A percentile compares a stretch with the other conserved stretches of the same genome.
Conservation (phyloP, 2,329 filamentous ascomycete genomes). For the Neonectria punicea region DNA sequence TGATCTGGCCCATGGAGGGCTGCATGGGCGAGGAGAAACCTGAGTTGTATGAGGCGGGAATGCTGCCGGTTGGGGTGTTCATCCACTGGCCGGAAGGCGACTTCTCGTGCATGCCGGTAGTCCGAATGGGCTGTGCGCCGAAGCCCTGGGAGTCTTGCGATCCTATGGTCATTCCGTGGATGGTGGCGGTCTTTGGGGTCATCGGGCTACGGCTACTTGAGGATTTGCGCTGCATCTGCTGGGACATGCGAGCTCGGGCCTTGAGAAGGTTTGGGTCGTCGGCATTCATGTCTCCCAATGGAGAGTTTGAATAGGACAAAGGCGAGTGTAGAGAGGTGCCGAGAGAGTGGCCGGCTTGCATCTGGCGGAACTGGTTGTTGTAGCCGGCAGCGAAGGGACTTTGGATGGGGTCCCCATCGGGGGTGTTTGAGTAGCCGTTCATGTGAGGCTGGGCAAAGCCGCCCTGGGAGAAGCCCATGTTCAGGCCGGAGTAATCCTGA, state of each 20-base stretch:
- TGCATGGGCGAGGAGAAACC: conserved; percentile 86
- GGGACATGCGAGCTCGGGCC: conserved; percentile 67
- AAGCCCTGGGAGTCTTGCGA: conserved; percentile 77
- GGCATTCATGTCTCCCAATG: conserved; percentile 59
- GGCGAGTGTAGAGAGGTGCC: conserved; percentile 59
- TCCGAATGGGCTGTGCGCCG: conserved; percentile 81
- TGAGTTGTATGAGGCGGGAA: conserved; percentile 88
- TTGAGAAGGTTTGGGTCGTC: conserved; percentile 71
- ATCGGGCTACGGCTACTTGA: conserved; percentile 83
- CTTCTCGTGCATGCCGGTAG: conserved; percentile 78
- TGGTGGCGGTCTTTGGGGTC: conserved; percentile 85
- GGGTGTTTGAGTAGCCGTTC: conserved; percentile 88
- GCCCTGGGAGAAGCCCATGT: conserved; percentile 66
- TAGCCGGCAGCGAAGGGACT: conserved; percentile 87
- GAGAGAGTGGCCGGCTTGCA: conserved; percentile 68
- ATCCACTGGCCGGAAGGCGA: conserved; percentile 91
- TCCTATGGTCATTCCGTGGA: conserved; percentile 76
- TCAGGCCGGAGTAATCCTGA: conserved; percentile 67
- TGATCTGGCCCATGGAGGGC: conserved; percentile 78
- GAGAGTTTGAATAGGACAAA: conserved; percentile 53
- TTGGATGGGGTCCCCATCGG: conserved; percentile 90
- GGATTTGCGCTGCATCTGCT: conserved; percentile 76
- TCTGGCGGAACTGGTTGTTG: conserved; percentile 81
- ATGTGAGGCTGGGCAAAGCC: conserved; percentile 74
- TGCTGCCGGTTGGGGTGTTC: conserved; percentile 79